Evolutionary conservation across 2,329 filamentous ascomycete species (phyloP).

Genomic region (Dissoconium aciculare): DNA sequence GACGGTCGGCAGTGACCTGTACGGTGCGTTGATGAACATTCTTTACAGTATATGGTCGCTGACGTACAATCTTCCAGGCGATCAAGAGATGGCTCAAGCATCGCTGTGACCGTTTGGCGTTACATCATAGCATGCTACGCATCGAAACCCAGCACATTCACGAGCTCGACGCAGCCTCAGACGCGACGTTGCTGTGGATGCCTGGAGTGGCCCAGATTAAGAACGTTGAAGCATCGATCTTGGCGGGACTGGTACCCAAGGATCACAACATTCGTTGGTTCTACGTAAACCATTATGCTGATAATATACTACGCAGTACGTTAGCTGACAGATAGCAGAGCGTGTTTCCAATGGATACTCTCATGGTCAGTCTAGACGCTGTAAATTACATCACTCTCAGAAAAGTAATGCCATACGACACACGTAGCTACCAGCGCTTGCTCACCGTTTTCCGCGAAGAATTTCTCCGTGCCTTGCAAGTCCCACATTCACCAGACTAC

Average conservation of each 20-base stretch:
- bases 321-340: no score
- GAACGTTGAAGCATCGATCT: slow-evolving; percentile 4
- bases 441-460: slow-evolving; percentile 9
- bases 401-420: slow-evolving; percentile 1
- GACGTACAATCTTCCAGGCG: not conserved
- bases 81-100: slow-evolving; percentile 10
- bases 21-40: slow-evolving; percentile 4
- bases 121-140: slow-evolving; percentile 5
- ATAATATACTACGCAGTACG: no score
- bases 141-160: slow-evolving; percentile 13
- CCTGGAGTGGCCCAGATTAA: not conserved
- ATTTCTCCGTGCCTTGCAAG: slow-evolving; percentile 9
- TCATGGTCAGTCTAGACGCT: not conserved
- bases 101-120: not conserved
- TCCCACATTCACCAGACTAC: slow-evolving; percentile 14
- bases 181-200: slow-evolving; percentile 6
- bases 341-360: not conserved
- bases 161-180: slow-evolving; percentile 3
- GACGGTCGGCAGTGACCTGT: slow-evolving; percentile 7
- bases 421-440: slow-evolving; percentile 7
- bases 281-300: slow-evolving; percentile 8
- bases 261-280: slow-evolving; percentile 14
- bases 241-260: slow-evolving; percentile 11
- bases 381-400: not conserved
- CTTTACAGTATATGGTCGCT: not conserved